These are phyloP conservation scores for Corchorus olitorius DNA, from an alignment of 345 rosid species.

Conservation along the genomic window DNA sequence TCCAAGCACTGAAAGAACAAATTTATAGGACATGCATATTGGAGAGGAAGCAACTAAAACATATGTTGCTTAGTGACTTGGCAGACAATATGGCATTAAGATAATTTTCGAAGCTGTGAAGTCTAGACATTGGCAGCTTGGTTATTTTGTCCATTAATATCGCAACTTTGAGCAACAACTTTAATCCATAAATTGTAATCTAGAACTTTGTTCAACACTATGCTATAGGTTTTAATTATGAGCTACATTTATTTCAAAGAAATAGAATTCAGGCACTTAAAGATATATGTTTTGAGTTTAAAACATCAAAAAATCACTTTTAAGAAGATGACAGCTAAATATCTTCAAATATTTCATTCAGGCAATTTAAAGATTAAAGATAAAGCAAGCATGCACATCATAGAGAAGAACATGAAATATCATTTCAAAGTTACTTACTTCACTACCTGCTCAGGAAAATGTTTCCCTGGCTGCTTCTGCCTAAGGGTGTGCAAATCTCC, in stretches of 20 bases:
- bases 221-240: neutral
- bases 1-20: neutral
- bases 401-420: constrained; percentile 18
- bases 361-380: no score
- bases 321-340: neutral
- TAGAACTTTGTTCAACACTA: neutral
- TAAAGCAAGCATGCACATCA: neutral
- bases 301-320: neutral
- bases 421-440: constrained; percentile 43
- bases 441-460: constrained; percentile 89
- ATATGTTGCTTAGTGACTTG: neutral
- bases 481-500: constrained; percentile 91
- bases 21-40: neutral
- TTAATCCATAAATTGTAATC: neutral
- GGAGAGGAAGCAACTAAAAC: neutral
- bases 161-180: neutral
- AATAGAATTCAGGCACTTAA: neutral
- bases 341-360: neutral
- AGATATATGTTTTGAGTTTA: neutral
- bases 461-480: constrained; percentile 90
- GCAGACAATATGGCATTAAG: neutral
- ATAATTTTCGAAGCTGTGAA: neutral
- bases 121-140: neutral
- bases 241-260: no score
- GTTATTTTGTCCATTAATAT: neutral